Evolutionary conservation across 768 basidiomycete species (phyloP).

Genomic region (Lactifluus pinguis): DNA sequence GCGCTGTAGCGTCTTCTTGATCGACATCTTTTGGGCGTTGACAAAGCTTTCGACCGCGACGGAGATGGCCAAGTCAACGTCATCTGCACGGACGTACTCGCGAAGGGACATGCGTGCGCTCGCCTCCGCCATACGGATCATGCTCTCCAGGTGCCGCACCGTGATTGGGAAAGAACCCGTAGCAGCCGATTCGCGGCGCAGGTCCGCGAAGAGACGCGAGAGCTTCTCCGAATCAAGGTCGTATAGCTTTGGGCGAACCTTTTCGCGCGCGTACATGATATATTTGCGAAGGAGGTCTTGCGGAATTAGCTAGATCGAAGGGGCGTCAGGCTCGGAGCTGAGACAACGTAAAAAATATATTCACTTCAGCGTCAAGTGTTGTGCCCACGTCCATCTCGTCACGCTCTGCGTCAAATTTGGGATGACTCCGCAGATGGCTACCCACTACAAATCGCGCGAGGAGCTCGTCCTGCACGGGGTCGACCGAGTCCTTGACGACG

Average conservation of each 20-base stretch:
- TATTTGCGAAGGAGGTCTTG: conserved; percentile 96
- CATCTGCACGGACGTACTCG: conserved; percentile 92
- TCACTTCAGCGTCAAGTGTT: conserved; percentile 80
- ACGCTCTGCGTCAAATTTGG: conserved; percentile 74
- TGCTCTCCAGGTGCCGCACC: conserved; percentile 94
- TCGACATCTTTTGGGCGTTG: conserved; percentile 93
- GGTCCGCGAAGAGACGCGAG: conserved; percentile 85
- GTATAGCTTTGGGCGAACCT: conserved; percentile 84
- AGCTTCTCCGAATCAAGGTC: conserved; percentile 96
- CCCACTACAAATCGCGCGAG: conserved; percentile 97
- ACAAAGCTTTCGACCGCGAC: conserved; percentile 94
- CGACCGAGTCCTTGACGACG: conserved; percentile 95
- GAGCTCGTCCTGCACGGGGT: conserved; percentile 94
- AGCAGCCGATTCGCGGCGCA: conserved; percentile 90
- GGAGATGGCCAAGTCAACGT: conserved; percentile 95
- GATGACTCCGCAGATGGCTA: conserved; percentile 89
- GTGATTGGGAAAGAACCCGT: conserved; percentile 99
- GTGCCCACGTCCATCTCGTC: conserved; percentile 96
- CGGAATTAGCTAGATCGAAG: conserved; percentile 67
- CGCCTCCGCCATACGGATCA: conserved; percentile 99
- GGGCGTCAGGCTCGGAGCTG: background rate
- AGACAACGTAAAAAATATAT: conserved; percentile 23
- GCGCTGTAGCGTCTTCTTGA: conserved; percentile 95
- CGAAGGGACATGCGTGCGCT: conserved; percentile 97
- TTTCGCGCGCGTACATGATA: conserved; percentile 97